A percentile compares a stretch with the other conserved stretches of the same genome.
These are phyloP conservation scores for Phytophthora melonis DNA, from an alignment of 352 stramenopile genomes.

Conservation along the genomic window DNA sequence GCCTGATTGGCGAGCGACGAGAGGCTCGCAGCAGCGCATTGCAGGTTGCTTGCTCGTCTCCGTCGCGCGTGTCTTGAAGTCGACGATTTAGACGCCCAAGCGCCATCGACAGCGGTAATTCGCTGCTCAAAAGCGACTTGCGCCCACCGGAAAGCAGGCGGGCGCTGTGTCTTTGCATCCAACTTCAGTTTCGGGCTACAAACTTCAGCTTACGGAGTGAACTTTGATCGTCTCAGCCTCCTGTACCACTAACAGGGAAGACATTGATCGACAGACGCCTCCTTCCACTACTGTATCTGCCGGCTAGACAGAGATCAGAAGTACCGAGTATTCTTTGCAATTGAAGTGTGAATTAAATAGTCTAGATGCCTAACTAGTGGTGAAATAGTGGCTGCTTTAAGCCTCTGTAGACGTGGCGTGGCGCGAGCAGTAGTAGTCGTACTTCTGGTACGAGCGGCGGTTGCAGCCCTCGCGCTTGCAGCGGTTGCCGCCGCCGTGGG, in stretches of 20 bases:
- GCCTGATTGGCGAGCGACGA: constrained; percentile 2
- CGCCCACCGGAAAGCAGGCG: constrained; percentile 19
- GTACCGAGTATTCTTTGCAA: neutral
- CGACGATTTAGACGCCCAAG: constrained; percentile 10
- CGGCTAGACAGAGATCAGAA: neutral
- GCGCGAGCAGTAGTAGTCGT: constrained; percentile 69
- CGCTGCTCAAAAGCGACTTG: constrained; percentile 1
- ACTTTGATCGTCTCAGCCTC: neutral
- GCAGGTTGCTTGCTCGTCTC: constrained; percentile 24
- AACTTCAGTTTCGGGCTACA: constrained; percentile 16
- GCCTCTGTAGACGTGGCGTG: constrained; percentile 31
- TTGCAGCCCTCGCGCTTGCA: constrained; percentile 68
- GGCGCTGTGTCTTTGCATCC: constrained; percentile 17
- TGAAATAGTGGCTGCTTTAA: constrained; percentile 8
- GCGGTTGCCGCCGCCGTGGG: constrained; percentile 73
- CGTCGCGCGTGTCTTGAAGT: constrained; percentile 17
- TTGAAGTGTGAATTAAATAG: constrained; percentile 23
- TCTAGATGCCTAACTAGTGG: constrained; percentile 4
- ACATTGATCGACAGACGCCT: neutral
- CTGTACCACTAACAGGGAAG: neutral
- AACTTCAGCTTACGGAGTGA: constrained; percentile 18
- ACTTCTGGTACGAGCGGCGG: constrained; percentile 74
- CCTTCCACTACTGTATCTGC: neutral
- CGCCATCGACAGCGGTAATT: neutral
- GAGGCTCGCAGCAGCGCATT: neutral